These are phyloP conservation scores for Carex kokanica DNA, from an alignment of 176 grass and related monocot genomes.

Conservation along the genomic window DNA sequence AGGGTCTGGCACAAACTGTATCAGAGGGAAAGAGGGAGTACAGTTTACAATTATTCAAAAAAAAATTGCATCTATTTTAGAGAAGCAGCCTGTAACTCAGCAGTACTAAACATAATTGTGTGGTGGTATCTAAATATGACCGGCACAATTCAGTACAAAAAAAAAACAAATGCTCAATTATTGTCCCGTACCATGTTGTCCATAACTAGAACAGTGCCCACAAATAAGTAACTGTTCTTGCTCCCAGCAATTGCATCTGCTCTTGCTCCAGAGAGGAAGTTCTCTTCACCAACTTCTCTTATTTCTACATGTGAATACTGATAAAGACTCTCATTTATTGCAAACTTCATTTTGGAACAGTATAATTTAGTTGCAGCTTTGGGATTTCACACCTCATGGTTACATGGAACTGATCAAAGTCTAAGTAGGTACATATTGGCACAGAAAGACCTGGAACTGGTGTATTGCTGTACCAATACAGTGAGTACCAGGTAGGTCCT, in stretches of 20 bases:
- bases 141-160: neutral
- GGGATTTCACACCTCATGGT: too few relatives aligned
- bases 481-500: neutral
- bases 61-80: neutral
- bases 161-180: conserved; percentile 7
- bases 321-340: conserved; percentile 75
- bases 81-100: neutral
- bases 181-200: neutral
- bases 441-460: neutral
- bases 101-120: neutral
- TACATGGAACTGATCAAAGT: too few relatives aligned
- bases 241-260: conserved; percentile 64
- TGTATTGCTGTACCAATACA: neutral
- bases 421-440: too few relatives aligned
- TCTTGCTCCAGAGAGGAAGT: conserved; percentile 79
- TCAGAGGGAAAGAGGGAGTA: conserved; percentile 3
- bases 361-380: too few relatives aligned
- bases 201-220: neutral
- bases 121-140: neutral
- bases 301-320: conserved; percentile 80
- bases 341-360: conserved; percentile 55
- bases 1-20: conserved; percentile 43
- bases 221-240: neutral
- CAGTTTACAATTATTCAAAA: neutral
- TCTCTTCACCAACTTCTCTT: conserved; percentile 80